These are phyloP conservation scores for Sporothrix humicola DNA, from an alignment of 2,329 filamentous ascomycete genomes.

Conservation along the genomic window DNA sequence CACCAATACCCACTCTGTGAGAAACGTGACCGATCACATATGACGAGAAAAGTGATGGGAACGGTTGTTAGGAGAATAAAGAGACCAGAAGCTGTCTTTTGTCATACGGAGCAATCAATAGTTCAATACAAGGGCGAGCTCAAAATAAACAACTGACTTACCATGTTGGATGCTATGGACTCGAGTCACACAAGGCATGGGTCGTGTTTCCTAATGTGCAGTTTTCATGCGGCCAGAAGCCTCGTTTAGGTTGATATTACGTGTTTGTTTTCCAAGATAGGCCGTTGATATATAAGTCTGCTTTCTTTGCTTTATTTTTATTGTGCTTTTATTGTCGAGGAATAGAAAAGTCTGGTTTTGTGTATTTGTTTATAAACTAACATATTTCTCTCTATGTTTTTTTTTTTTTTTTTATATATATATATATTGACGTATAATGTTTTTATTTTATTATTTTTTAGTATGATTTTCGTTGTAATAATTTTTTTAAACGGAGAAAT, in stretches of 20 bases:
- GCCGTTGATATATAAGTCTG: background rate
- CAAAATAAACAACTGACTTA: background rate
- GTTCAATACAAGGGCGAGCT: background rate
- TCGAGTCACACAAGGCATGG: conserved; percentile 14
- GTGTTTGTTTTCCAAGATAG: background rate
- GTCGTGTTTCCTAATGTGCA: background rate
- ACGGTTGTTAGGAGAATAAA: background rate
- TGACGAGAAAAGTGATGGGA: background rate
- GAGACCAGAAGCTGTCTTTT: background rate
- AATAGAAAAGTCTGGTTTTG: background rate
- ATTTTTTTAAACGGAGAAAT: too few relatives aligned
- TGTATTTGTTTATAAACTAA: background rate
- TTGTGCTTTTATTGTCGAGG: background rate
- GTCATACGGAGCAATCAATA: background rate
- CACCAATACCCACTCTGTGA: background rate
- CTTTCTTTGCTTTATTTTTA: background rate
- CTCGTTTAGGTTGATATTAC: background rate
- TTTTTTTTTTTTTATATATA: background rate
- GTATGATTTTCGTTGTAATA: too few relatives aligned
- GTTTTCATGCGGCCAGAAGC: background rate
- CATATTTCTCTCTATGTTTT: too few relatives aligned
- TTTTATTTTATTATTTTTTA: too few relatives aligned
- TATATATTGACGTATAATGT: too few relatives aligned
- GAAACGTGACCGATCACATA: conserved; percentile 23
- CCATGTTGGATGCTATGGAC: background rate